Percentiles rank a stretch among this genome's conserved stretches.
phyloP scores from a whole-genome alignment of 805 yeast genomes.

The Sugiyamaella qingdaonensis region DNA sequence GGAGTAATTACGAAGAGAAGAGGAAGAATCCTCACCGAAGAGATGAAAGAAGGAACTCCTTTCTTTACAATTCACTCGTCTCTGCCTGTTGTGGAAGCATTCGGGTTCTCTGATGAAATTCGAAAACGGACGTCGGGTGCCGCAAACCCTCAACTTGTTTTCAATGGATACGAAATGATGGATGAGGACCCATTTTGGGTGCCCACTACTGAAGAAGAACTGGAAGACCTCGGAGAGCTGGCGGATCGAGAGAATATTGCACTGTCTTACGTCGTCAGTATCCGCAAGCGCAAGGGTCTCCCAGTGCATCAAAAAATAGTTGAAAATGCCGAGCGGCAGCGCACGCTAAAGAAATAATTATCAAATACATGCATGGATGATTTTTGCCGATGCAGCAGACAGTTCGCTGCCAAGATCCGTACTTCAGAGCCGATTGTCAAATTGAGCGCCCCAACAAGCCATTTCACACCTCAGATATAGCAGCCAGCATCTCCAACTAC shows the following conservation, averaged over 20 bases:
- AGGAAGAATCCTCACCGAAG: conserved; percentile 84
- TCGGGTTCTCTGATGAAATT: conserved; percentile 94
- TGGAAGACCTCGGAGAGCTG: conserved; percentile 87
- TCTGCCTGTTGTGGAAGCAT: conserved; percentile 92
- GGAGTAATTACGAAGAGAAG: conserved; percentile 87
- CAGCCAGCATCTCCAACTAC: no score
- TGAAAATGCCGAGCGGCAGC: conserved; percentile 88
- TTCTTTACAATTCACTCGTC: conserved; percentile 82
- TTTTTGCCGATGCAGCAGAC: no score
- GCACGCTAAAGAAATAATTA: conserved; percentile 50
- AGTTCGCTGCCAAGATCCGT: no score
- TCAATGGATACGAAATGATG: conserved; percentile 79
- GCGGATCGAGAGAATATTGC: conserved; percentile 94
- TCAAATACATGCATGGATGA: no score
- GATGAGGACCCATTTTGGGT: conserved; percentile 99
- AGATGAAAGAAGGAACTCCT: conserved; percentile 97
- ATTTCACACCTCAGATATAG: no score
- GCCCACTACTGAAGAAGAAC: conserved; percentile 94
- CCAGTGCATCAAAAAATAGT: conserved; percentile 87
- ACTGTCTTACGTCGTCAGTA: conserved; percentile 72
- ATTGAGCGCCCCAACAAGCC: no score
- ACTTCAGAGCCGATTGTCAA: no score
- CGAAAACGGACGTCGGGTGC: conserved; percentile 93
- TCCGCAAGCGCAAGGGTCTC: conserved; percentile 84
- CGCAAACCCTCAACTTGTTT: conserved; percentile 92